Evolutionary conservation across 192 early-diverging fungal species (phyloP).

Genomic region (Chytriomyces sp.): DNA sequence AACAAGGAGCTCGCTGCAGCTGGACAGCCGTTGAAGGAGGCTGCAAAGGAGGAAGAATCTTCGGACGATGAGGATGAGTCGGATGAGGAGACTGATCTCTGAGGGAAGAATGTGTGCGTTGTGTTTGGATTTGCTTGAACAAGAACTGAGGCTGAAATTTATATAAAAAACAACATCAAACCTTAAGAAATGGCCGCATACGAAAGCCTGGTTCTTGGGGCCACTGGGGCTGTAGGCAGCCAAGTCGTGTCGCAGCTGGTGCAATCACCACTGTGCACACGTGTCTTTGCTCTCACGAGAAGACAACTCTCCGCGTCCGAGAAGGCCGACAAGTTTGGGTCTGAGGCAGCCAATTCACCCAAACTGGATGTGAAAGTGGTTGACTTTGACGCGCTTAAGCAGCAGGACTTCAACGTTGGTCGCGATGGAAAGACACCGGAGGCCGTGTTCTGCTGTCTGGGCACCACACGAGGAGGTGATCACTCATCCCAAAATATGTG

Average conservation of each 20-base stretch:
- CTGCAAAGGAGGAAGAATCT: conserved; percentile 25
- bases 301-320: background rate
- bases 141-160: too few species aligned
- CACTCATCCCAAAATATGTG: background rate
- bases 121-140: too few species aligned
- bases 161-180: too few species aligned
- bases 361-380: background rate
- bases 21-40: conserved; percentile 19
- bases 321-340: background rate
- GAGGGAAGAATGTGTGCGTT: background rate
- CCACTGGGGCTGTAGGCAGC: background rate
- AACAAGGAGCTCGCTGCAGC: conserved; percentile 31
- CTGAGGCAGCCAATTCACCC: background rate
- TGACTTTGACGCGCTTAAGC: background rate
- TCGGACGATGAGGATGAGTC: conserved; percentile 13
- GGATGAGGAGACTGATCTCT: conserved; percentile 33
- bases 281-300: background rate
- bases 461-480: conserved; percentile 1
- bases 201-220: background rate
- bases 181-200: background rate
- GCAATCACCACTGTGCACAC: background rate
- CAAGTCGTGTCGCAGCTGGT: conserved; percentile 4
- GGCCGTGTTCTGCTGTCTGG: conserved; percentile 4
- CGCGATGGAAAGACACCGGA: background rate
- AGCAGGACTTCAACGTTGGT: background rate